Evolutionary conservation across 768 basidiomycete genomes (phyloP).

Genomic region (Calvatia gigantea): DNA sequence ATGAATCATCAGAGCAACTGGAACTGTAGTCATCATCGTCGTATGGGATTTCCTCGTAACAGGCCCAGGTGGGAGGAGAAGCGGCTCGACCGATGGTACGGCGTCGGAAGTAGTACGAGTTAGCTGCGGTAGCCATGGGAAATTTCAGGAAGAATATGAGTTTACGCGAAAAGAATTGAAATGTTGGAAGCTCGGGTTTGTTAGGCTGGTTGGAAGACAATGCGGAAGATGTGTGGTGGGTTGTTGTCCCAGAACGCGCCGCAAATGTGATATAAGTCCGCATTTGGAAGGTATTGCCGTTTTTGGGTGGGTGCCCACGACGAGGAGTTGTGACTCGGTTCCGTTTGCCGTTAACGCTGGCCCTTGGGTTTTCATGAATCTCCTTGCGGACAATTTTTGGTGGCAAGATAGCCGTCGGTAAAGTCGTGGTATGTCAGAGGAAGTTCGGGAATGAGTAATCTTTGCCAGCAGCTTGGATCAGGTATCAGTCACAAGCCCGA

Average conservation of each 20-base stretch:
- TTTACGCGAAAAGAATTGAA: neutral
- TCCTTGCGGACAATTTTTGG: too few species aligned
- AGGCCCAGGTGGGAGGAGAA: conserved; percentile 84
- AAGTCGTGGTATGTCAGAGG: too few species aligned
- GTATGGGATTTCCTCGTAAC: conserved; percentile 86
- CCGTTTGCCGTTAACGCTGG: neutral
- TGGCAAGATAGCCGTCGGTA: too few species aligned
- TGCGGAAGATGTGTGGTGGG: conserved; percentile 9
- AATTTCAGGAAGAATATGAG: neutral
- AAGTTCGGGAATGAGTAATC: too few species aligned
- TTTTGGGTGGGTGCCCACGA: neutral
- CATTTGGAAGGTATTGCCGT: neutral
- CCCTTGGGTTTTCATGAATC: neutral
- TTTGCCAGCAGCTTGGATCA: too few species aligned
- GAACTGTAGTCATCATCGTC: conserved; percentile 61
- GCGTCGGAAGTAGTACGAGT: conserved; percentile 56
- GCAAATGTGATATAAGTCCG: neutral
- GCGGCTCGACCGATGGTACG: conserved; percentile 77
- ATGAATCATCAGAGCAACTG: conserved; percentile 51
- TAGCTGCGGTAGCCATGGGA: conserved; percentile 36
- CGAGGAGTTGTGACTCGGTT: neutral
- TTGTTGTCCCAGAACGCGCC: neutral
- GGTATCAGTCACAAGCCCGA: too few species aligned
- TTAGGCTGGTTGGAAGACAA: conserved; percentile 9
- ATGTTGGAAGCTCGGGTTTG: conserved; percentile 4